phyloP scores from a whole-genome alignment of 345 rosid genomes.

The Pelargonium nanum region DNA sequence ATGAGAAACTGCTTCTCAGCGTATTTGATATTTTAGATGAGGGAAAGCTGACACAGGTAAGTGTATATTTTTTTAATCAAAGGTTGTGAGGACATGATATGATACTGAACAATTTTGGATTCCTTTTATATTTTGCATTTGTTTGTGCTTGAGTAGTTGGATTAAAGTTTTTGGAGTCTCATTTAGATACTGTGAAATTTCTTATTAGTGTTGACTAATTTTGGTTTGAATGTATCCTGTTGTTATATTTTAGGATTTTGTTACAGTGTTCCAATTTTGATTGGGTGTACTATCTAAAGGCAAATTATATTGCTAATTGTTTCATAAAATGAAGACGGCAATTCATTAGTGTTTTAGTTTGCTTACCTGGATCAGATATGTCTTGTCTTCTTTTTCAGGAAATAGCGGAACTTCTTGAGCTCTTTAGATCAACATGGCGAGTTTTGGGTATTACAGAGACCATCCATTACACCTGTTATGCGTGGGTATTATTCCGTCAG shows the following conservation, averaged over 20 bases:
- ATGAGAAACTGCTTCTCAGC: slow-evolving; percentile 82
- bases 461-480: slow-evolving; percentile 82
- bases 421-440: slow-evolving; percentile 91
- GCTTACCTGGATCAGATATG: not conserved
- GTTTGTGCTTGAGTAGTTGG: not conserved
- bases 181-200: not conserved
- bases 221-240: not conserved
- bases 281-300: not conserved
- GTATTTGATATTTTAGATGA: slow-evolving; percentile 89
- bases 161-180: not conserved
- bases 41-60: slow-evolving; percentile 88
- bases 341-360: too few relatives aligned
- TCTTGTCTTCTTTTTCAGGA: slow-evolving; percentile 47
- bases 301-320: not conserved
- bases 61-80: slow-evolving; percentile 14
- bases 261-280: not conserved
- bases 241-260: not conserved
- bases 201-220: not conserved
- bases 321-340: not conserved
- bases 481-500: slow-evolving; percentile 91
- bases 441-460: slow-evolving; percentile 93
- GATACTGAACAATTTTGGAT: not conserved
- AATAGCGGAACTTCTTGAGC: slow-evolving; percentile 96
- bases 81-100: not conserved
- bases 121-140: not conserved